Evolutionary conservation across 225 moss, liverwort and hornwort genomes (phyloP), one percentile per base, ranked within the genome.

Genomic region (Rhytidiadelphus loreus): DNA sequence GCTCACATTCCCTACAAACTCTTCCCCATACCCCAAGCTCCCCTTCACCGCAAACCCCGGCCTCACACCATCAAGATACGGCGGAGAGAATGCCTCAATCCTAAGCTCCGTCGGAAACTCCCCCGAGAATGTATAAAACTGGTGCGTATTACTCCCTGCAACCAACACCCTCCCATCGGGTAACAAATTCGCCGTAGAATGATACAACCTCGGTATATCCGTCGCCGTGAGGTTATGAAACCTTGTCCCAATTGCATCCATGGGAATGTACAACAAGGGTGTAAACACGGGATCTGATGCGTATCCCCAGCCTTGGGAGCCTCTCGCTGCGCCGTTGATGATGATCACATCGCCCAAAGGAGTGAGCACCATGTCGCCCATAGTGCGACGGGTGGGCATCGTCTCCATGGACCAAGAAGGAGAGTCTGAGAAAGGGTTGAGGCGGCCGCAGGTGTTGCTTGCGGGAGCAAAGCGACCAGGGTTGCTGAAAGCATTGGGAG

Each of bases 311-410:
- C 95, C 95, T 63, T 95, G 95, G 28, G 91, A 92, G 13, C 95
- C 95, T 8, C 75, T 88, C 6, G 59, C 63, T 13, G 95, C 95
- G 35, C 95, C 95, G 71, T 95, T 95, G 52, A 95, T 92, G 76
- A 95, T 92, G 63, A 93, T 76, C 61, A 95, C 95, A 16, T 92
- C 87, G 35, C 92, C 88, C 12, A 86, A 62, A 2, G 95, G 95
- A 2, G 91, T 86, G 17, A 95, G 39, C 24, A 95, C 24, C 95
- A 95, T 95, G 91, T 95, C 95, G 16, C 95, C 95, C 95, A 95
- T 95, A 19, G 50, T 64, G 55, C 95, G 89, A 11, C 91, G 90
- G 72, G 75, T 60, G 20, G 95, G 95, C 93, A 95, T 93, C 26
- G 57, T 77, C 64, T 93, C 93, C 90, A 92, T 91, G 12, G 87